Base-by-base conservation (phyloP, 1,284 basidiomycete genomes). In the Tylopilus sp. region DNA sequence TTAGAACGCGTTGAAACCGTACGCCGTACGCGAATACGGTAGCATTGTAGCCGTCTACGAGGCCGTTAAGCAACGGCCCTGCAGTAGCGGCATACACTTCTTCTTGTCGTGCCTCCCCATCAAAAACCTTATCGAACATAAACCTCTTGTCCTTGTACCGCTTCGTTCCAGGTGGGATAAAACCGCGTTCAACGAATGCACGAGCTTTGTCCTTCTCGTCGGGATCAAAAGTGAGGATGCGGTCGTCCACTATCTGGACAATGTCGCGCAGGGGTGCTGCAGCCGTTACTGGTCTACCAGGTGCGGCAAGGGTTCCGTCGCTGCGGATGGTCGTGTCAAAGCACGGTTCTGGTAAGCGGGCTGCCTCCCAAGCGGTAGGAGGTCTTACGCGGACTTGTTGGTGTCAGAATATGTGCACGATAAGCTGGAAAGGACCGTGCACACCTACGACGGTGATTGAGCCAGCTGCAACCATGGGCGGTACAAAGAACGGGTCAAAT, bases 1-100 rank as follows among this genome's bases (percentile, higher is more conserved):
- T 36, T 28, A 48, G 18, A 49, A 28, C n/a, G 47, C 39, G 26
- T 28, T 43, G 28, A 46, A 53, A 35, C 76, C 91, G 69, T 67
- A 97, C 94, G 33, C 95, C 95, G 67, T 98, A 97, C 3, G 95
- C 95, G 74, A 98, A 97, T 8, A 96, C 89, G 7, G 95, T 98
- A 29, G 93, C 89, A 61, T 98, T 97, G 71, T 84, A 97, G n/a
- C 95, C 95, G 59, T 96, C 88, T 52, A 98, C 72, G 15, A 98
- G 73, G 31, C 89, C 86, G 53, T 81, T 76, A 18, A 98, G 74
- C 37, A 98, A 73, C 29, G 91, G 91, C 62, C 86, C 86, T 11
- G 92, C 81, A 5, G 93, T 96, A 45, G 82, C 74, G 57, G 86
- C 83, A 64, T 92, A 97, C 10, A 97, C 89, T 51, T 92, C 88